Base-by-base conservation (phyloP, 768 basidiomycete genomes). In the Suillus brevipes region DNA sequence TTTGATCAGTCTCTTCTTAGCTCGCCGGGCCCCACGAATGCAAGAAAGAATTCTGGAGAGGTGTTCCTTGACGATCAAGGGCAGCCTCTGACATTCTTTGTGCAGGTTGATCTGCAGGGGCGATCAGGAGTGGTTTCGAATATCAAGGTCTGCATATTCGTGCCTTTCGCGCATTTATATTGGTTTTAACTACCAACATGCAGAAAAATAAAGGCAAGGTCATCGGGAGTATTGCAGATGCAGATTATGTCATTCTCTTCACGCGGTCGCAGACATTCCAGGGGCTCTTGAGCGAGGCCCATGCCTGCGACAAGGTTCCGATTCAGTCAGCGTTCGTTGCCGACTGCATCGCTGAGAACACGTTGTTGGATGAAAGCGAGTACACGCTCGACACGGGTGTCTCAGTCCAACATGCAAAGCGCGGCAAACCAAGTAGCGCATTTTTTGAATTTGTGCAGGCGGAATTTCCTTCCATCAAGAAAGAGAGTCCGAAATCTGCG, bases 131-230 rank as follows among this genome's bases (percentile, higher is more conserved):
- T 88, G 34, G 81, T 88, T 28, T 77, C 77, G 53, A 75, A 79
- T 9, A 87, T 92, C 72, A 90, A 89, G 84, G 90, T 89, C 62
- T 64, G 79, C 72, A 37, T 20, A 20, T 56, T 28, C 12, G 14
- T 31, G 34, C 40, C 16, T 42, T 59, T 59, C 12, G 42, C 12
- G 25, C 12, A 31, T 37, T 6, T 23, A 5, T 45, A 43, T 38
- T 43, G 38, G 14, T 49, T 34, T 50, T 42, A 31, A 59, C 18
- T 40, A 20, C 40, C 28, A 20, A 13, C 53, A 63, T 47, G 16
- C 71, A 93, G 91, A 88, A 82, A 83, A 80, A 89, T 65, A 89
- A 87, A 12, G 91, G 91, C 10, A 81, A 73, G 65, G 86, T 91
- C 59, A 81, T 81, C 13, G 79, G 80, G 28, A 80, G 82, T 42